Evolutionary conservation across 1,284 basidiomycete species (phyloP), one percentile per base, ranked within the genome.

Genomic region (Anthracocystis panici-leucophaei): DNA sequence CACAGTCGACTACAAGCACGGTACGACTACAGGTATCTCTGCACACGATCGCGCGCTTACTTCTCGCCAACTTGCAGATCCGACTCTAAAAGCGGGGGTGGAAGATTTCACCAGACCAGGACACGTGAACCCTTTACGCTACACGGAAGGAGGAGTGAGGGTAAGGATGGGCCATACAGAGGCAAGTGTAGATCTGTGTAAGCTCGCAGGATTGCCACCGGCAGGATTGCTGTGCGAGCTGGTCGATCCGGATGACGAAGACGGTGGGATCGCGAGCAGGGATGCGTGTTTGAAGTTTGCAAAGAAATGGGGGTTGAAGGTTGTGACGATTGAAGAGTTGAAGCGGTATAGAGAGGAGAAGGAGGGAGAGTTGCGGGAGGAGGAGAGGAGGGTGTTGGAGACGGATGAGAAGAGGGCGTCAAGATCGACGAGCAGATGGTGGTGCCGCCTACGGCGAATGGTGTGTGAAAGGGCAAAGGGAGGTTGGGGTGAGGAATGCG

Each of bases 1-100:
- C 75, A 99, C 96, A 0, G 87, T 97, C 44, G 97, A 99, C 87
- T 96, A 96, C 86, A 92, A 90, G 81, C 88, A 92, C 79, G 93
- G 93, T 91, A 96, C 93, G 1, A 92, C 94, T 0, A 99, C 97
- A 10, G 97, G 97, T 38, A 99, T 99, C 80, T 97, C 94, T 51
- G 96, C 97, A 4, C 91, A 94, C 86, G 96, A 99, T 87, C 91
- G 97, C 65, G 91, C 93, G 7, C 88, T 95, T 61, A 96, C 95
- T 9, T 93, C 90, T 0, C 90, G 93, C 44, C 91, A 92, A 61
- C 90, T 98, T 33, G 92, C 95, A 0, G 77, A 81, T 33, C 23
- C 44, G 0, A 20, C 35, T 6, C 53, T 71, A 10, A 44, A 50
- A 4, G 80, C 79, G 3, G 58, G 23, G 55, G 45, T 69, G n/a